Evolutionary conservation across 768 basidiomycete species (phyloP), one percentile per base, ranked within the genome.

Genomic region (Crassisporium funariophilum): DNA sequence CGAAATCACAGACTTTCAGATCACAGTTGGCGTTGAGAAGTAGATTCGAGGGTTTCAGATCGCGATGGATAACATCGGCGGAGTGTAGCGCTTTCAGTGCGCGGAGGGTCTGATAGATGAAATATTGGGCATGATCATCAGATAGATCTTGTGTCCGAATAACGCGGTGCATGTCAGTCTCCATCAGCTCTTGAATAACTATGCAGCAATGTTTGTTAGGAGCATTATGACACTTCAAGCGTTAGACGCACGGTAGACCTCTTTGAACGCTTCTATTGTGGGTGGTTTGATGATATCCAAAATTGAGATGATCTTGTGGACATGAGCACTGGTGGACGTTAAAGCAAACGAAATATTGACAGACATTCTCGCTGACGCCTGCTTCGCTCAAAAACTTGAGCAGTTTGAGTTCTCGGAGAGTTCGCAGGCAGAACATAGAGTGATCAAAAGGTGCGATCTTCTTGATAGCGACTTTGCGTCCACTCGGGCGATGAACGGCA

Each of bases 21-120:
- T 97, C 94, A 60, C 94, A 97, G 65, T 97, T 98, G 54, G 92
- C 92, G 62, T 98, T 98, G 49, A 98, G 77, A n/a, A 98, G 83
- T 4, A 98, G 78, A 63, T 98, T 98, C 25, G 94, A 95, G 0
- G 95, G 95, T 63, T 98, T 98, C 57, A 99, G 83, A 68, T 99
- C 95, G 42, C 95, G 84, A 64, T 94, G 91, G 57, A 99, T 90
- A 49, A 99, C 92, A 68, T 95, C 91, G 23, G 95, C 95, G 0
- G 92, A 93, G 63, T 98, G 95, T 3, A 98, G 77, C 0, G 95
- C 94, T 66, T 98, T 98, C 57, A 99, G 81, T 1, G 93, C 95
- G 33, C 95, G 86, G 12, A 98, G 81, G 1, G 95, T 95, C 66
- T 98, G 92, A 62, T 88, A 95, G 54, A 95, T 84, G 66, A 94